Evolutionary conservation across 2,329 filamentous ascomycete genomes (phyloP), one percentile per base, ranked within the genome.

Genomic region (Metarhizium anisopliae): DNA sequence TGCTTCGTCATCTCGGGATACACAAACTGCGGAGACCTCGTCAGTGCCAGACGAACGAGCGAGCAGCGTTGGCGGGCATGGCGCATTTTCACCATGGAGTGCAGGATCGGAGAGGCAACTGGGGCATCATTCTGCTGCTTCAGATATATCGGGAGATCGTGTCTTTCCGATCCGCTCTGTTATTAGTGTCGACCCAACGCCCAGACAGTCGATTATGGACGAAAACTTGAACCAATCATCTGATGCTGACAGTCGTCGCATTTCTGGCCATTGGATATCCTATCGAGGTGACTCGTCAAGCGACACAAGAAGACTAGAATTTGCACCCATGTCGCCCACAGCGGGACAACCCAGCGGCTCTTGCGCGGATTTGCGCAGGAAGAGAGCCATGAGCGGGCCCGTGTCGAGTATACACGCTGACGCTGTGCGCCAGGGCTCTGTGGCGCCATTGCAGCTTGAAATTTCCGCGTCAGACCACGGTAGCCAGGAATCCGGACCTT

Each of bases 101-200:
- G 61, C 65, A 8, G 63, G 65, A 42, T 77, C 74, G 2, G 76
- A 78, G 35, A 69, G 62, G 45, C 75, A 76, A 54, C 63, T 65
- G 1, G 64, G 66, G 6, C 59, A 67, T 43, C 64, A 59, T 25
- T 71, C 68, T 2, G 60, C 62, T 11, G 60, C 63, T 50, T 72
- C 71, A n/a, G 71, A 72, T 54, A 65, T 68, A 29, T 71, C 69
- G 32, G 67, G 69, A 36, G 78, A 92, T 63, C 80, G 87, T 55
- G 86, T 93, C 5, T 93, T 89, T 56, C 89, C 89, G n/a, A 87
- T 93, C 36, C 82, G 87, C 51, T 91, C 87, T n/a, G 85, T 89
- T 47, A 77, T 93, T 29, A 88, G 83, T 6, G 82, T 92, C 45
- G 84, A 89, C 61, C 81, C 82, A 6, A 55, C 57, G n/a, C 70